Percentiles rank a stretch among this genome's conserved stretches.
phyloP scores from a whole-genome alignment of 2,329 filamentous ascomycete genomes.

The Pseudogymnoascus sp. region DNA sequence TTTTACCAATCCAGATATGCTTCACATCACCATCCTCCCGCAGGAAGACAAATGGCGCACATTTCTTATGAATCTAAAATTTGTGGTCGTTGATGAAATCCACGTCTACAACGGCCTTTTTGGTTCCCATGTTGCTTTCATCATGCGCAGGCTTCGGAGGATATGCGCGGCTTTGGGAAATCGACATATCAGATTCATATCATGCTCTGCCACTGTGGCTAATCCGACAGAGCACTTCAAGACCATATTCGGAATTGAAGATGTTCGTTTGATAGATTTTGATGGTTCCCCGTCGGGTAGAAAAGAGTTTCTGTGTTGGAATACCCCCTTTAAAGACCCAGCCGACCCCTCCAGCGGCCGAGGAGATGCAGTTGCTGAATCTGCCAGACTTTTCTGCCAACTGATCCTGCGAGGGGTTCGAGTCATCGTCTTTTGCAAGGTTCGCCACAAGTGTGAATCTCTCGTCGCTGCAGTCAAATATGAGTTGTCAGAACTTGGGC shows the following conservation, averaged over 20 bases:
- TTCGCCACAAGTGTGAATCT: conserved; percentile 81
- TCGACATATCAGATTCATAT: conserved; percentile 75
- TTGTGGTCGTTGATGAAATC: conserved; percentile 83
- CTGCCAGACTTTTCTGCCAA: conserved; percentile 84
- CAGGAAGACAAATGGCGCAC: conserved; percentile 84
- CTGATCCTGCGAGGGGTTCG: conserved; percentile 80
- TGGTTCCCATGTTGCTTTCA: conserved; percentile 86
- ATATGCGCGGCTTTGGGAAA: conserved; percentile 91
- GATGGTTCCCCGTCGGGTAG: conserved; percentile 88
- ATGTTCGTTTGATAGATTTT: conserved; percentile 75
- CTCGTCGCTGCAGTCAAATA: conserved; percentile 70
- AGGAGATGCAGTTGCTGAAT: conserved; percentile 72
- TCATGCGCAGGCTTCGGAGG: conserved; percentile 81
- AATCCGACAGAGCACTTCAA: conserved; percentile 89
- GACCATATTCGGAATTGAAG: conserved; percentile 81
- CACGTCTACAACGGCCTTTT: conserved; percentile 96
- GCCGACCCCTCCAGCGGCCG: conserved; percentile 78
- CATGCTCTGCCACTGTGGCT: conserved; percentile 91
- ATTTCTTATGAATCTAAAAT: conserved; percentile 82
- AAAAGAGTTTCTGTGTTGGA: conserved; percentile 97
- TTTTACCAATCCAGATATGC: conserved; percentile 97
- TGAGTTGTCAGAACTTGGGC: conserved; percentile 64
- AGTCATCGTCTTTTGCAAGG: conserved; percentile 85
- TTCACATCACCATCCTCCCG: conserved; percentile 87
- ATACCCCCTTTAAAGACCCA: conserved; percentile 88